Base-by-base conservation (phyloP, 345 rosid genomes). In the Populus davidiana region DNA sequence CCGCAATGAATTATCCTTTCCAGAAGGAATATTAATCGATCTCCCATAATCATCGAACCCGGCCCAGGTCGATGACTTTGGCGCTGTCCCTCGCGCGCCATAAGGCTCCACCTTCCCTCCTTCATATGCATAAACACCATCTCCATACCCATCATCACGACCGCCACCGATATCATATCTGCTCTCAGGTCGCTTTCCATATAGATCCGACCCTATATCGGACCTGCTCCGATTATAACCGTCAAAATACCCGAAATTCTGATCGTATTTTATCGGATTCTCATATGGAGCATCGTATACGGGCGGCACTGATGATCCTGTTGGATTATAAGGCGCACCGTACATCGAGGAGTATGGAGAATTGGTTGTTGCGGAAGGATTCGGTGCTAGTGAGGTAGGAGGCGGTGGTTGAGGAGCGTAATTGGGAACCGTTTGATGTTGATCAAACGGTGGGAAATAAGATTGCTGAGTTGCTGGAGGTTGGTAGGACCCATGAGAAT, bases 21-120 rank as follows among this genome's bases (percentile, higher is more conserved):
- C 88, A 8, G 95, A 88, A 59, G 91, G 81, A 11, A 86, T 17
- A 80, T 85, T 88, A 76, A 94, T 90, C 47, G 97, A 80, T 70
- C 99, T 85, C 52, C 99, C 98, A 80, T 91, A 96, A 86, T 96
- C 99, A 77, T 96, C 99, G 39, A 96, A 96, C 80, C 84, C 79
- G 1, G 92, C 83, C 78, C 88, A 90, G 75, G 90, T 83, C 0
- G 98, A 90, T 16, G 97, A 91, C 65, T 90, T 96, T 2, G 97
- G 91, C 3, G 89, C 88, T 2, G 98, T 96, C 35, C 99, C 97
- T 69, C 99, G 92, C 43, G 98, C 92, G 33, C 99, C 99, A 17
- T 92, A 96, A 0, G 98, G 97, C 90, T 94, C 98, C 66, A 71
- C 85, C 80, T 94, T 93, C 69, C 97, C 89, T 27, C 97, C 99